Conservation (phyloP, 345 rosid species). For the Hypericum perforatum region DNA sequence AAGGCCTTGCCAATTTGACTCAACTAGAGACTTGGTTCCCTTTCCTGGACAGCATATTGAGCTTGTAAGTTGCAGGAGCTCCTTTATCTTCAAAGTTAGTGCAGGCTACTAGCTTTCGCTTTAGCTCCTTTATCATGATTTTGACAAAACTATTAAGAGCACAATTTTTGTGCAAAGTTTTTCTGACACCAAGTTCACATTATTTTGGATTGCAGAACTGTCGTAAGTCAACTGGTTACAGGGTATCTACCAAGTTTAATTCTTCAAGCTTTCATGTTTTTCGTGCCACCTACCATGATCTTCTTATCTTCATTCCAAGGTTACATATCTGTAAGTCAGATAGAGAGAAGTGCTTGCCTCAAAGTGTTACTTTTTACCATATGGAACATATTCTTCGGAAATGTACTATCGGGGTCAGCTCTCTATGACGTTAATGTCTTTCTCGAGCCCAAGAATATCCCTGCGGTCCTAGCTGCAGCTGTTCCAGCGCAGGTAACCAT, state of each 20-base stretch:
- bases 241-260: slow-evolving; percentile 91
- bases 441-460: slow-evolving; percentile 73
- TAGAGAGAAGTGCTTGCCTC: slow-evolving; percentile 65
- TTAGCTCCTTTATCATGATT: too few species aligned
- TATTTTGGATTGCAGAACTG: slow-evolving; percentile 41
- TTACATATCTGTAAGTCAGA: slow-evolving; percentile 53
- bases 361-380: slow-evolving; percentile 58
- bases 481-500: slow-evolving; percentile 77
- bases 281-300: slow-evolving; percentile 69
- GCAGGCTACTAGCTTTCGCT: too few species aligned
- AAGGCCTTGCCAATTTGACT: slow-evolving; percentile 81
- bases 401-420: slow-evolving; percentile 73
- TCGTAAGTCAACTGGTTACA: slow-evolving; percentile 62
- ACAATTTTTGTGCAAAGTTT: neutral
- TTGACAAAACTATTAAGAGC: too few species aligned
- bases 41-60: slow-evolving; percentile 52
- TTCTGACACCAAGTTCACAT: slow-evolving; percentile 8
- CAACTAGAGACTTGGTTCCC: slow-evolving; percentile 78
- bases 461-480: slow-evolving; percentile 59
- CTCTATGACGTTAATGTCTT: slow-evolving; percentile 47
- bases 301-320: slow-evolving; percentile 74
- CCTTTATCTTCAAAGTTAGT: neutral
- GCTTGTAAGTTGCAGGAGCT: slow-evolving; percentile 42
- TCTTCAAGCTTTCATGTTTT: slow-evolving; percentile 48
- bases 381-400: slow-evolving; percentile 89